Base-by-base conservation (phyloP, 148 eudicot species). In the Hydrangea macrophylla region DNA sequence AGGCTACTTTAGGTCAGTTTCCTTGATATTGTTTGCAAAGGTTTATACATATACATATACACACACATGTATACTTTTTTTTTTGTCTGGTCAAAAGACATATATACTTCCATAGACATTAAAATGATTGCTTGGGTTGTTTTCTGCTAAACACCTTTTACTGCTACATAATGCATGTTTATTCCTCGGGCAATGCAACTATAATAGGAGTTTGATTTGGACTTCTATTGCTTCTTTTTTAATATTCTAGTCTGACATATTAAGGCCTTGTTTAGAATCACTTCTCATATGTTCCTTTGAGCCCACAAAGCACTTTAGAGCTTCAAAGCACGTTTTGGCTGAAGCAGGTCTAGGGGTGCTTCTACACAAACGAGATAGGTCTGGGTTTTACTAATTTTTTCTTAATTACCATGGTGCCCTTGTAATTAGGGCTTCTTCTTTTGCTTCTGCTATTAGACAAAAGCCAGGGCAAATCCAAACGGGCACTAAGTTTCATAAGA, bases 1-100 rank as follows among this genome's bases (percentile, higher is more conserved):
- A 94, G 82, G 91, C 89, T 69, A 91, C 99, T 36, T 74, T 94
- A 84, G 99, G 99, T 94, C 59, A 64, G 88, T 79, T 39, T 73
- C 58, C 71, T 58, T 66, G 58, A 39, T 27, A 45, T 20, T 56
- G 35, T 58, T 37, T 55, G 26, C 3, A n/a, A n/a, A n/a, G n/a
- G n/a, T n/a, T n/a, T n/a, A n/a, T n/a, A n/a, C n/a, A n/a, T n/a
- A n/a, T n/a, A n/a, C n/a, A n/a, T n/a, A n/a, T n/a, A n/a, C n/a
- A n/a, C n/a, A n/a, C n/a, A n/a, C n/a, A n/a, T n/a, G n/a, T n/a
- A 3, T 2, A 22, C 27, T 58, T 20, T 5, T 9, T 30, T 35
- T 28, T 22, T 48, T 15, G 53, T n/a, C n/a, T n/a, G n/a, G n/a
- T n/a, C n/a, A 17, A 2, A 15, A 48, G 6, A 17, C n/a, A 6